These are phyloP conservation scores for Lignosus rhinocerotis DNA, from an alignment of 1,284 basidiomycete species.

Conservation along the genomic window DNA sequence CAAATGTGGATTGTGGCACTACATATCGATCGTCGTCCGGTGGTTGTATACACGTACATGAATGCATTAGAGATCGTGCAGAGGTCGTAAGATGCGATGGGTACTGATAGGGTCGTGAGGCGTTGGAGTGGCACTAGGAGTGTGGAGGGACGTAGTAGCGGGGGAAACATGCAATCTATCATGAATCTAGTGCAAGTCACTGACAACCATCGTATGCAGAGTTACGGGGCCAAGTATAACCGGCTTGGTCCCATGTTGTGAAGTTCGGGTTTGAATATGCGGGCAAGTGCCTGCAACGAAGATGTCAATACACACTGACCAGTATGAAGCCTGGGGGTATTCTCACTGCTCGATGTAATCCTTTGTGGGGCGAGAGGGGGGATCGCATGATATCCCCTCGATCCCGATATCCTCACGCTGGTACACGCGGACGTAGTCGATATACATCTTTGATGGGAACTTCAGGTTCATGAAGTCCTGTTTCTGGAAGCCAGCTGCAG, in stretches of 20 bases:
- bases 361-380: slow-evolving; percentile 57
- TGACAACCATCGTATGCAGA: slow-evolving; percentile 52
- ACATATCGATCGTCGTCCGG: slow-evolving; percentile 17
- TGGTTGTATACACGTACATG: slow-evolving; percentile 22
- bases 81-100: slow-evolving; percentile 18
- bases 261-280: slow-evolving; percentile 73
- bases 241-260: slow-evolving; percentile 72
- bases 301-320: background rate
- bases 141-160: background rate
- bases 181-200: slow-evolving; percentile 13
- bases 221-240: slow-evolving; percentile 71
- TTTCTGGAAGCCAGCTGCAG: slow-evolving; percentile 58
- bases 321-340: background rate
- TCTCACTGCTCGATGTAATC: slow-evolving; percentile 44
- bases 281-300: slow-evolving; percentile 52
- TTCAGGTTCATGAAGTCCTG: slow-evolving; percentile 65
- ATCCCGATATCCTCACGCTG: slow-evolving; percentile 62
- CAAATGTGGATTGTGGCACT: slow-evolving; percentile 13
- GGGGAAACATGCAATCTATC: background rate
- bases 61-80: slow-evolving; percentile 24
- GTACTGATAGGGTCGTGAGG: slow-evolving; percentile 1
- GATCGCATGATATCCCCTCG: slow-evolving; percentile 59
- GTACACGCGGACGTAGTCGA: slow-evolving; percentile 81
- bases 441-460: slow-evolving; percentile 71
- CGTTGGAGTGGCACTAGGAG: slow-evolving; percentile 4